Conservation (phyloP, 2,329 filamentous ascomycete species). For the Fusarium sp. region DNA sequence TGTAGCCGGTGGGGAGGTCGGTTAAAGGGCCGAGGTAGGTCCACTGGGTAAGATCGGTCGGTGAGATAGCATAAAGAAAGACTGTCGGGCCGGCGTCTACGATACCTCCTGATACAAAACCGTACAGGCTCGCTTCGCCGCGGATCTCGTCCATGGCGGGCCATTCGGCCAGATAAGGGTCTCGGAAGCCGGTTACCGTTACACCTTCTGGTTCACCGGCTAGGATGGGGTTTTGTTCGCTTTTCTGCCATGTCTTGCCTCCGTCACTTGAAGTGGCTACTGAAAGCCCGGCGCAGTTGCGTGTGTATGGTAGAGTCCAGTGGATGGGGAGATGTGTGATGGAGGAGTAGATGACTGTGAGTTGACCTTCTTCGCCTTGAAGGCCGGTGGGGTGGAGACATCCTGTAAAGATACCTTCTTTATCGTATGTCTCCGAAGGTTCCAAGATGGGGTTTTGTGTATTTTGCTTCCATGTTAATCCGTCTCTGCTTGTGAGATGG, state of each 20-base stretch:
- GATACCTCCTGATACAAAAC: slow-evolving; percentile 61
- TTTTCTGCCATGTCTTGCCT: slow-evolving; percentile 50
- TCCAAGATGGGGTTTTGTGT: slow-evolving; percentile 50
- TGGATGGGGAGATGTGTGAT: slow-evolving; percentile 50
- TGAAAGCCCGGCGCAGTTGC: slow-evolving; percentile 55
- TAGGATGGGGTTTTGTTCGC: slow-evolving; percentile 47
- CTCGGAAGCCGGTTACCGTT: slow-evolving; percentile 49
- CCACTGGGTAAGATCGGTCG: slow-evolving; percentile 56
- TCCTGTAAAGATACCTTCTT: slow-evolving; percentile 64
- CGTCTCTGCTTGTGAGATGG: slow-evolving; percentile 58
- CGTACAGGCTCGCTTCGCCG: slow-evolving; percentile 53
- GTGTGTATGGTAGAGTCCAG: slow-evolving; percentile 54
- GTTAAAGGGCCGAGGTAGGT: slow-evolving; percentile 57
- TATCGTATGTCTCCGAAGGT: slow-evolving; percentile 58
- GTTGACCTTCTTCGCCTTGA: slow-evolving; percentile 51
- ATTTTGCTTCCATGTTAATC: slow-evolving; percentile 57
- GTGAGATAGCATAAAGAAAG: slow-evolving; percentile 59
- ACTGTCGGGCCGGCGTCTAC: slow-evolving; percentile 54
- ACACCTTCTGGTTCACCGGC: slow-evolving; percentile 45
- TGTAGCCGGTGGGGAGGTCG: slow-evolving; percentile 53
- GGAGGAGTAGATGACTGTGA: slow-evolving; percentile 52
- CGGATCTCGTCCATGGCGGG: slow-evolving; percentile 42
- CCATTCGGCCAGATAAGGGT: slow-evolving; percentile 50
- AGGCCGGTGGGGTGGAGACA: slow-evolving; percentile 61
- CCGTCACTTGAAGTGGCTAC: slow-evolving; percentile 54